Conservation (phyloP, 208 protist species). For the Acanthamoeba culbertsoni region DNA sequence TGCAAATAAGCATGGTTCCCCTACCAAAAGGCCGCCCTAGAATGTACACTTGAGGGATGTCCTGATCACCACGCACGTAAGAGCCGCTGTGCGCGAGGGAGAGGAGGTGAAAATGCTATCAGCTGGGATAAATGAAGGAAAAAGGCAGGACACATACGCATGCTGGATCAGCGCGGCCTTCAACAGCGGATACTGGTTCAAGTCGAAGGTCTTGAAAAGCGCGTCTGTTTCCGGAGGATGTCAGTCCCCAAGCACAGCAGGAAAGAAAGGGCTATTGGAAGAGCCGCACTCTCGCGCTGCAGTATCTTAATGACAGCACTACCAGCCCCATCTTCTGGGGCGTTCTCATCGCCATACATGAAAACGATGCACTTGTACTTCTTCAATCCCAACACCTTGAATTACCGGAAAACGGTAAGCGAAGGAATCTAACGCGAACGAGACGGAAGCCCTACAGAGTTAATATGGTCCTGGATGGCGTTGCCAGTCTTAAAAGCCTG, state of each 20-base stretch:
- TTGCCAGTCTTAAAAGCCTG: slow-evolving; percentile 7
- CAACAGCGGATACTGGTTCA: slow-evolving; percentile 25
- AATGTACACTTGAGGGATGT: slow-evolving; percentile 40
- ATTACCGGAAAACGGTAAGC: neutral
- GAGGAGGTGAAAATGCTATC: neutral
- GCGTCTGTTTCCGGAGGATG: neutral
- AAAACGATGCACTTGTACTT: slow-evolving; percentile 55
- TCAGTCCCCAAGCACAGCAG: neutral
- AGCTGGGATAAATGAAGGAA: neutral
- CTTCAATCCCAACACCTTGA: slow-evolving; percentile 25
- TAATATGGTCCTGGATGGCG: neutral
- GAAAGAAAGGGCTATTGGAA: too few species aligned
- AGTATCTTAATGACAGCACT: neutral
- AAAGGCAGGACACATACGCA: neutral
- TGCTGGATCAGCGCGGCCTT: slow-evolving; percentile 34
- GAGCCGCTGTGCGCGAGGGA: neutral
- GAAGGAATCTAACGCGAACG: neutral
- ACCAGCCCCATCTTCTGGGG: neutral
- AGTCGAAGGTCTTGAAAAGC: slow-evolving; percentile 38
- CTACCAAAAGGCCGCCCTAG: neutral
- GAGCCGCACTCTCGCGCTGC: neutral
- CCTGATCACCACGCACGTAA: neutral
- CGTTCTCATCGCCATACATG: slow-evolving; percentile 2
- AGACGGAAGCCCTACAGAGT: neutral
- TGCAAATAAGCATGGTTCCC: too few species aligned